phyloP scores from a whole-genome alignment of 352 stramenopile genomes.

The Phytopythium oedochilum region DNA sequence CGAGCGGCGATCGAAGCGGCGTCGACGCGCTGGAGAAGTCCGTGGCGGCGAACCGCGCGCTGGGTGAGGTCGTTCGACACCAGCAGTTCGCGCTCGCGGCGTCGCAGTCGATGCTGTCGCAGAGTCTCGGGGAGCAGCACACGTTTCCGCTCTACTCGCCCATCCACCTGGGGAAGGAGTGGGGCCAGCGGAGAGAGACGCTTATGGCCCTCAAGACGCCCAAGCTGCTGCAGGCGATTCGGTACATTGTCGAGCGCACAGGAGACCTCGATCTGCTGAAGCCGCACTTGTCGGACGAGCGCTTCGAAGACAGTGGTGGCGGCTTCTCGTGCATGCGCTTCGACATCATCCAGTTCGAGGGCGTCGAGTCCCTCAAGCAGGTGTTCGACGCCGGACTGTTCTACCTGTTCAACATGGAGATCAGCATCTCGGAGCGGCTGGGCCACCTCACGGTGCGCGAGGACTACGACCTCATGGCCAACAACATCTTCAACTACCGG shows the following conservation, averaged over 20 bases:
- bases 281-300: constrained; percentile 9
- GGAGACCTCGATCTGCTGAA: constrained; percentile 1
- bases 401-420: constrained; percentile 40
- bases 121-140: constrained; percentile 15
- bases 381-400: constrained; percentile 32
- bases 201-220: constrained; percentile 12
- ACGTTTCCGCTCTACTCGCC: constrained; percentile 13
- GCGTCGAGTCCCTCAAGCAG: constrained; percentile 21
- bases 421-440: constrained; percentile 30
- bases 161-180: constrained; percentile 17
- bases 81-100: constrained; percentile 17
- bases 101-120: constrained; percentile 18
- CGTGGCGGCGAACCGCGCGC: neutral
- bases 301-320: constrained; percentile 19
- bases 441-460: constrained; percentile 27
- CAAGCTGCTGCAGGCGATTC: constrained; percentile 15
- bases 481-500: constrained; percentile 18
- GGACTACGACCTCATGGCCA: constrained; percentile 19
- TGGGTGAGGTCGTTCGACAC: constrained; percentile 9
- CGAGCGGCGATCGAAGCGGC: neutral
- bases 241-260: constrained; percentile 17
- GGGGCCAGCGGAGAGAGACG: constrained; percentile 6
- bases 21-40: neutral
- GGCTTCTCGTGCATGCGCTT: constrained; percentile 18
- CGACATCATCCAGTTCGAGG: constrained; percentile 17